These are phyloP conservation scores for Salix brachista DNA, from an alignment of 345 rosid genomes.

Conservation along the genomic window DNA sequence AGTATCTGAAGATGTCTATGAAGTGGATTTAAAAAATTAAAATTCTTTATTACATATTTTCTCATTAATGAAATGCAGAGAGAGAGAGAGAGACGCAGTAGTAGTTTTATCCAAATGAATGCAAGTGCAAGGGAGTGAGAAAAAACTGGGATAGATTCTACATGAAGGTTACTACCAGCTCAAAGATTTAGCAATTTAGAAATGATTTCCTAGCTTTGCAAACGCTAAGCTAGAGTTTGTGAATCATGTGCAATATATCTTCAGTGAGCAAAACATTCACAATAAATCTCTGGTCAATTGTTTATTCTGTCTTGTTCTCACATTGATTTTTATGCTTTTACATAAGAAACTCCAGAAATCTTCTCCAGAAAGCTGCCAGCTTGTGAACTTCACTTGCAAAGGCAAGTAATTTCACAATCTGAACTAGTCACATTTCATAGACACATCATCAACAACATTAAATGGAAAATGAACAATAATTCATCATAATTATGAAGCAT, in stretches of 20 bases:
- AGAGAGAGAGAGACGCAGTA: background rate
- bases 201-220: background rate
- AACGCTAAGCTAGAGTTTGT: background rate
- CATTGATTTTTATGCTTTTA: background rate
- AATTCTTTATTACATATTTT: background rate
- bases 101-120: background rate
- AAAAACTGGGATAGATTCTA: background rate
- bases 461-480: background rate
- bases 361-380: background rate
- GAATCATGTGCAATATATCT: background rate
- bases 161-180: background rate
- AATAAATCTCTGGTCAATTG: background rate
- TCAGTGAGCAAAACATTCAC: background rate
- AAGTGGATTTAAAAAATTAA: background rate
- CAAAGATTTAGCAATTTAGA: background rate
- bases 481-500: background rate
- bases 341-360: background rate
- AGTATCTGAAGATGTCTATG: background rate
- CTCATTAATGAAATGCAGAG: background rate
- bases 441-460: background rate
- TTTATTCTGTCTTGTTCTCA: background rate
- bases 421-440: background rate
- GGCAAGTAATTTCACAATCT: background rate
- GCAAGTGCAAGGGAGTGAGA: background rate
- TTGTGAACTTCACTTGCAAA: background rate